These are phyloP conservation scores for Kwoniella sp. DNA, from an alignment of 768 basidiomycete genomes.

Conservation along the genomic window DNA sequence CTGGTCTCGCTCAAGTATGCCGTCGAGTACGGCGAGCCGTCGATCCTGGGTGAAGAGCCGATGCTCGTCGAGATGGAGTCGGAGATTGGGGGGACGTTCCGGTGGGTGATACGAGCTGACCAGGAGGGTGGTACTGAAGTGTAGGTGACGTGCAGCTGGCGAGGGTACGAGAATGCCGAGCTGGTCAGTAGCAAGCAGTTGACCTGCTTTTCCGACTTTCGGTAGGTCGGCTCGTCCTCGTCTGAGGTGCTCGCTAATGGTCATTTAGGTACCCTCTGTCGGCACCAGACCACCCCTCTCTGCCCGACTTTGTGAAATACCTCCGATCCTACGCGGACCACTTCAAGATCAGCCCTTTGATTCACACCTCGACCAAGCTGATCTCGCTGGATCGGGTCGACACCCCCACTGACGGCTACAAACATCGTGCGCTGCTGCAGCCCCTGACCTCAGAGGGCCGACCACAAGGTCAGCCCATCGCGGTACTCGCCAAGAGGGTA, in stretches of 20 bases:
- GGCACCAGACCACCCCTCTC: conserved; percentile 41
- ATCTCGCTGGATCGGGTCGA: conserved; percentile 49
- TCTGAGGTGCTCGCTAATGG: neutral
- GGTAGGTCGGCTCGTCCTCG: conserved; percentile 55
- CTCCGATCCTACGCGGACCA: conserved; percentile 54
- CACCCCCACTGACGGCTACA: conserved; percentile 51
- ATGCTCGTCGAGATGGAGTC: conserved; percentile 43
- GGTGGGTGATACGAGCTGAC: conserved; percentile 12
- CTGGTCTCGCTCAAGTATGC: conserved; percentile 39
- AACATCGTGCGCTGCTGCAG: conserved; percentile 49
- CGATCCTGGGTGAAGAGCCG: conserved; percentile 21
- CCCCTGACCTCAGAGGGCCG: conserved; percentile 45
- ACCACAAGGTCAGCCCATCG: conserved; percentile 20
- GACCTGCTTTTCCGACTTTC: conserved; percentile 70
- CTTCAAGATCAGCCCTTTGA: conserved; percentile 50
- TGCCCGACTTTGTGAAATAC: conserved; percentile 55
- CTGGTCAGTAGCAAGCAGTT: conserved; percentile 59
- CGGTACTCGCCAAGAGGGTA: conserved; percentile 53
- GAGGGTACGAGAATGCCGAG: conserved; percentile 45
- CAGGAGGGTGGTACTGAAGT: neutral
- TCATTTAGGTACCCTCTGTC: conserved; percentile 33
- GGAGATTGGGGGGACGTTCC: conserved; percentile 43
- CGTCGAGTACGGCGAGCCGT: conserved; percentile 28
- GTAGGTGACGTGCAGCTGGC: conserved; percentile 28
- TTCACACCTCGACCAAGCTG: conserved; percentile 30